Base-by-base conservation (phyloP, 1,284 basidiomycete genomes). In the Melampsora larici-populina region DNA sequence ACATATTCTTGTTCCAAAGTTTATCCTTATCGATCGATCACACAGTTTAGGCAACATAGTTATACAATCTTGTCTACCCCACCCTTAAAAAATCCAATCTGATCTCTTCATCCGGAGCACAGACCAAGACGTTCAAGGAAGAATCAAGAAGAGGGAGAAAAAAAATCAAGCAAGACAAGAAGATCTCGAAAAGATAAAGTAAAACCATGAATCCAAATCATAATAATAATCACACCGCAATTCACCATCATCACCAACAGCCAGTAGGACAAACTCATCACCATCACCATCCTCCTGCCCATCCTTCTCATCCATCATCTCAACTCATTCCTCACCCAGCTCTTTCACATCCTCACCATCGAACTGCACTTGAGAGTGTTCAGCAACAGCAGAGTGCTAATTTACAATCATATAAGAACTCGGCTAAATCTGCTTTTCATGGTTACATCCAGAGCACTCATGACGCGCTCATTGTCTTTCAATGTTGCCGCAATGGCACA, bases 391-490 rank as follows among this genome's bases (percentile, higher is more conserved):
- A 73, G 31, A 29, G 64, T 43, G 29, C 73, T 2, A 75, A 75
- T 62, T 40, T 75, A 29, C 64, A 75, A 21, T 51, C 66, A n/a
- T 77, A 77, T 58, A 77, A 77, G 55, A 63, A 49, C 24, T 68
- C 74, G 1, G 74, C 74, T 2, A 79, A 80, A 7, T 78, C 79
- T 17, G 81, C 82, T 17, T 82, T 81, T 36, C 69, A 78, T n/a
- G 82, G 81, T 46, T 96, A 91, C 89, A 94, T 97, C 85, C 92
- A 94, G 84, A 94, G 92, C 1, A 98, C 95, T 0, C 91, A 92
- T 81, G 95, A 98, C 85, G 94, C 95, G 8, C 88, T 98, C 31
- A 90, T 98, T 83, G 92, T 98, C 82, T 92, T 98, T 82, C 95
- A 98, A 83, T 94, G 94, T 3, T 94, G 94, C 43, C 88, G 92